Percentiles rank a stretch among this genome's conserved stretches.
These are phyloP conservation scores for Aspergillus chevalieri DNA, from an alignment of 2,329 filamentous ascomycete genomes.

Conservation along the genomic window DNA sequence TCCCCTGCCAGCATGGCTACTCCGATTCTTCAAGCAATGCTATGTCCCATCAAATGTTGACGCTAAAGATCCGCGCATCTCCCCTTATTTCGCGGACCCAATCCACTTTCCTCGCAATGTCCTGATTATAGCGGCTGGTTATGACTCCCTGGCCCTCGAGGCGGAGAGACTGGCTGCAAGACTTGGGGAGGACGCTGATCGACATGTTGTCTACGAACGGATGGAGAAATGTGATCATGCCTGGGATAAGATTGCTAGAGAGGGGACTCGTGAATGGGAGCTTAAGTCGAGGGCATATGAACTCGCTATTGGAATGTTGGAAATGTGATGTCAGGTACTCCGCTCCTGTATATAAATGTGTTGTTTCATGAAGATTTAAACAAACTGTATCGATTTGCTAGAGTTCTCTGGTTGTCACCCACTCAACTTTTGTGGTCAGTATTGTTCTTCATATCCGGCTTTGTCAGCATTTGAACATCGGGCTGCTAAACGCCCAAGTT, in stretches of 20 bases:
- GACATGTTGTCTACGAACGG: conserved; percentile 15
- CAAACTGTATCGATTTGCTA: no score
- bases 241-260: conserved; percentile 29
- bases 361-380: no score
- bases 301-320: conserved; percentile 19
- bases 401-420: no score
- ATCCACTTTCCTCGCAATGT: conserved; percentile 14
- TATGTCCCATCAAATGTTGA: conserved; percentile 14
- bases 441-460: no score
- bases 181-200: conserved; percentile 8
- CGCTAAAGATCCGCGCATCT: conserved; percentile 18
- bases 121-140: conserved; percentile 19
- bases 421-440: no score
- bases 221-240: conserved; percentile 29
- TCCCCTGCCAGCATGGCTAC: conserved; percentile 9
- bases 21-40: conserved; percentile 19
- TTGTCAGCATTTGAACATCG: no score
- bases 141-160: conserved; percentile 20
- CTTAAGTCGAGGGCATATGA: conserved; percentile 26
- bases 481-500: no score
- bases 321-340: conserved; percentile 7
- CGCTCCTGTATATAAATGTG: not conserved
- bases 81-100: conserved; percentile 16
- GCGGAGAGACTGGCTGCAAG: conserved; percentile 17
- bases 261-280: conserved; percentile 19